These are phyloP conservation scores for Turnera subulata DNA, from an alignment of 345 rosid genomes.

Conservation along the genomic window DNA sequence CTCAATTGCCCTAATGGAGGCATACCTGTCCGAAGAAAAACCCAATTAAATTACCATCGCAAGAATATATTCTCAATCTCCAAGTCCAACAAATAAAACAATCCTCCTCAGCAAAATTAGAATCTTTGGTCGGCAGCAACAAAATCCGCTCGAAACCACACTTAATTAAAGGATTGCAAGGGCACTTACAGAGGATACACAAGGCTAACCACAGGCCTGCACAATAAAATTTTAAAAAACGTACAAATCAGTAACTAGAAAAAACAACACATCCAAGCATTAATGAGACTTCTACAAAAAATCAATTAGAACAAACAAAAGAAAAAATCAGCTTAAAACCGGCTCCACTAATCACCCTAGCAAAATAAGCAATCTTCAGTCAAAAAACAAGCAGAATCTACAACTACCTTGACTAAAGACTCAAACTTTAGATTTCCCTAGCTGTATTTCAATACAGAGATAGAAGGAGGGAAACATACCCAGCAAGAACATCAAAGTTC, in stretches of 20 bases:
- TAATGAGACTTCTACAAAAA: no score
- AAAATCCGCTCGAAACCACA: not conserved
- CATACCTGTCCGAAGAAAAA: slow-evolving; percentile 47
- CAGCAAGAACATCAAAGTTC: slow-evolving; percentile 91
- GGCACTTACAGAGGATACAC: slow-evolving; percentile 87
- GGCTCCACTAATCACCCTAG: not conserved
- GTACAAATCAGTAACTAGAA: not conserved
- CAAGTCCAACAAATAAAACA: not conserved
- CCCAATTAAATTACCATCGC: slow-evolving; percentile 12
- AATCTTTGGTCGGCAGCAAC: not conserved
- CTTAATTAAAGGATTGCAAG: not conserved
- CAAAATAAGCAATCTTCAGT: not conserved
- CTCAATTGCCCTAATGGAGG: slow-evolving; percentile 80
- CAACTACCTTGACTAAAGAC: not conserved
- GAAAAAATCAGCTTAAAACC: not conserved
- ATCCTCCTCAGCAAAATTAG: not conserved
- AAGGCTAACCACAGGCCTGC: slow-evolving; percentile 92
- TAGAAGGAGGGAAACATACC: slow-evolving; percentile 33
- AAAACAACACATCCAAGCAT: not conserved
- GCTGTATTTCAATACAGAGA: not conserved
- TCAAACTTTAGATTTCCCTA: not conserved
- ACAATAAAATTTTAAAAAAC: slow-evolving; percentile 10
- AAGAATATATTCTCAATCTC: slow-evolving; percentile 8
- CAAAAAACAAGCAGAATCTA: not conserved
- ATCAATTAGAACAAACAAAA: not conserved